A percentile compares a stretch with the other conserved stretches of the same genome.
Conservation (phyloP, 441 rosid genomes). For the Metrosideros polymorpha region DNA sequence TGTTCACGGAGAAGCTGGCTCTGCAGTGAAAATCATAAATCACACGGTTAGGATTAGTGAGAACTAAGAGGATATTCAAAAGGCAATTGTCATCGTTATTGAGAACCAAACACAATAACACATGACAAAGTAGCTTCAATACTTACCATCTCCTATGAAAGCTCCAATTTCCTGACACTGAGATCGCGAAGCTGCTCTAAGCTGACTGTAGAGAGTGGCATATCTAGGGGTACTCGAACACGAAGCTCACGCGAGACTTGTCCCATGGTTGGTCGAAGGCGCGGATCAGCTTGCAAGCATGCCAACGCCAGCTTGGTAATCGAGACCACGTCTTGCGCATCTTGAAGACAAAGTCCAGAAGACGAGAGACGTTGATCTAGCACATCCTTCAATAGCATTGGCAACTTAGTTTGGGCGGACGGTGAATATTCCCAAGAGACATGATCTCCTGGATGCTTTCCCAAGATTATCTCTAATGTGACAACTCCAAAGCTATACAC, state of each 20-base stretch:
- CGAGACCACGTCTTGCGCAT: neutral
- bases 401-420: neutral
- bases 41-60: neutral
- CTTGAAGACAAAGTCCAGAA: neutral
- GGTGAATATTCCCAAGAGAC: neutral
- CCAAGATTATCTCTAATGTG: neutral
- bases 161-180: neutral
- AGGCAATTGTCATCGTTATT: neutral
- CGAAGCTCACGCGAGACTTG: neutral
- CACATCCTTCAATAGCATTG: neutral
- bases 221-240: neutral
- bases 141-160: neutral
- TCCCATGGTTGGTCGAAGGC: neutral
- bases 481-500: neutral
- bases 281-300: neutral
- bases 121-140: neutral
- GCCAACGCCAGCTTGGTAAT: neutral
- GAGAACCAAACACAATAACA: neutral
- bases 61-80: neutral
- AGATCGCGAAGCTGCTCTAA: neutral
- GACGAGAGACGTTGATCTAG: neutral
- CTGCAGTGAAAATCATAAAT: neutral
- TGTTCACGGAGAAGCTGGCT: neutral
- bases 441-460: neutral
- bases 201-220: neutral